Evolutionary conservation across 2,329 filamentous ascomycete genomes (phyloP).

Genomic region (Penicillium brasilianum): DNA sequence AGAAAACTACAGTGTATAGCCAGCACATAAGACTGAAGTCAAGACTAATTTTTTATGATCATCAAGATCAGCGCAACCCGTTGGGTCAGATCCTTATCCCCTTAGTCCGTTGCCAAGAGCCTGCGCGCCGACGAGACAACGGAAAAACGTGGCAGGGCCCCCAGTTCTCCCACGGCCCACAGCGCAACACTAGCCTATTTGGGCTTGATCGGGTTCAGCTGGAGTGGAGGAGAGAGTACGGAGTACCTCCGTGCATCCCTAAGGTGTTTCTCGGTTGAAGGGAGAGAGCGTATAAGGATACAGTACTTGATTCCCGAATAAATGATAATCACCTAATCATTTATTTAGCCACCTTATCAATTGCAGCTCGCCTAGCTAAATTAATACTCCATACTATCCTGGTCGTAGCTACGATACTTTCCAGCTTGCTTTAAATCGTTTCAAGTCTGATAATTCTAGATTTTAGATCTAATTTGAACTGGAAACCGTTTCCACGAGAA

Average conservation of each 20-base stretch:
- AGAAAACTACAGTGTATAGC: background rate
- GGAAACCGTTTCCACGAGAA: background rate
- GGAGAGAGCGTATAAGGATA: background rate
- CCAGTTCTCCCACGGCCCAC: background rate
- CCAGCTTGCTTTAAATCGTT: background rate
- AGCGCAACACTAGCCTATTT: slow-evolving; percentile 1
- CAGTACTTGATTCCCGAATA: background rate
- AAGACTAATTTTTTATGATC: slow-evolving; percentile 11
- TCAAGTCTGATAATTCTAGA: background rate
- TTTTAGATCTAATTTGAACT: background rate
- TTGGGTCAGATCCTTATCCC: slow-evolving; percentile 36
- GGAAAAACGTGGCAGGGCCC: background rate
- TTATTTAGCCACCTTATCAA: background rate
- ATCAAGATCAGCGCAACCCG: slow-evolving; percentile 18
- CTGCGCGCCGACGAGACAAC: background rate
- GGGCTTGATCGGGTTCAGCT: background rate
- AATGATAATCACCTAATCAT: background rate
- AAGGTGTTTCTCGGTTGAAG: background rate
- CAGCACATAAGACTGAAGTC: background rate
- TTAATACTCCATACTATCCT: background rate
- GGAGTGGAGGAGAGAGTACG: background rate
- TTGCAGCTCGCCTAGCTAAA: background rate
- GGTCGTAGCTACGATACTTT: background rate
- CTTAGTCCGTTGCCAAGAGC: slow-evolving; percentile 32
- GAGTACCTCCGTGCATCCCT: background rate